Percentiles rank a stretch among this genome's conserved stretches.
phyloP scores from a whole-genome alignment of 2,329 filamentous ascomycete species.

The Aspergillus udagawae region DNA sequence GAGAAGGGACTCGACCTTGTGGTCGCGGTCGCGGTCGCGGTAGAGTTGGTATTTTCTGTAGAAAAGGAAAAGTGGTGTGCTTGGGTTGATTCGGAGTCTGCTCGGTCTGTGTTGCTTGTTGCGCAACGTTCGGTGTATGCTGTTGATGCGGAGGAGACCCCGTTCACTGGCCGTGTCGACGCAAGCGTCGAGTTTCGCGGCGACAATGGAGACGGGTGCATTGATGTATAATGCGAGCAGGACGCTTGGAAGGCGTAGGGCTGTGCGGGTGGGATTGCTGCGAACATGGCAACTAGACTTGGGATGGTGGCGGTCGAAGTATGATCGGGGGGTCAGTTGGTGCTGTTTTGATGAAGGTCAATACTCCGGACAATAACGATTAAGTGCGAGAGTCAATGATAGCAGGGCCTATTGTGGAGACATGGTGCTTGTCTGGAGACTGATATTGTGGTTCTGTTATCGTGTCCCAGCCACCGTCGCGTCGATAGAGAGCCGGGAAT shows the following conservation, averaged over 20 bases:
- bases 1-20: slow-evolving; percentile 10
- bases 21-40: not conserved
- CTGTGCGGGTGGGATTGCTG: slow-evolving; percentile 18
- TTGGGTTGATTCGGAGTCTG: not conserved
- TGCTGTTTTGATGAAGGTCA: not conserved
- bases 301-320: slow-evolving; percentile 3
- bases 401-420: not conserved
- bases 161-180: slow-evolving; percentile 15
- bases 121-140: not conserved
- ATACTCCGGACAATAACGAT: not conserved
- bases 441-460: not conserved
- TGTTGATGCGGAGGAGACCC: not conserved
- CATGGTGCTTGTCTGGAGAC: not conserved
- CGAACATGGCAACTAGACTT: slow-evolving; percentile 25
- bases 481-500: not conserved
- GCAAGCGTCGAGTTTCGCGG: slow-evolving; percentile 15
- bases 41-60: not conserved
- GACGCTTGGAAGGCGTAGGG: slow-evolving; percentile 6
- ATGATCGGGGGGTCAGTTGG: slow-evolving; percentile 11
- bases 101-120: not conserved
- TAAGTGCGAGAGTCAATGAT: not conserved
- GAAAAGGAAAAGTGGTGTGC: slow-evolving; percentile 5
- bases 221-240: not conserved
- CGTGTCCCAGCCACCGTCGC: not conserved
- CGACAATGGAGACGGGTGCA: not conserved